Base-by-base conservation (phyloP, 177 flowering plant species). In the Vitis hybrid region DNA sequence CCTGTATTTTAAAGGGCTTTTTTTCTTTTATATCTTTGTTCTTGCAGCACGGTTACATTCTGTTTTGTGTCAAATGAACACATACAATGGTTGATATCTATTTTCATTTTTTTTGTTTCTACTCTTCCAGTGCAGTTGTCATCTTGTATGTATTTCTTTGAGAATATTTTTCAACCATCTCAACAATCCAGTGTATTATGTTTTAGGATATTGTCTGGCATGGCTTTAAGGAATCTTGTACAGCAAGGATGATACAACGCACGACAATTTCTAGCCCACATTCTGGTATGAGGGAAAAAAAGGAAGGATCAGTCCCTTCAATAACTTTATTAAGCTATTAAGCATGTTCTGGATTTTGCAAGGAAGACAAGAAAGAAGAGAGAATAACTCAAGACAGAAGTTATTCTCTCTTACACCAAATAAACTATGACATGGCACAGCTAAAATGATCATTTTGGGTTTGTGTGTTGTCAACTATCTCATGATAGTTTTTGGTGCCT, bases 151-250 rank as follows among this genome's bases (percentile, higher is more conserved):
- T 10, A 30, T 4, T 58, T 13, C 12, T 40, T 40, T 40, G 46
- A 40, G 46, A 40, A 40, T 40, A 40, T 48, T 59, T 48, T 13
- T 69, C 35, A 48, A 16, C 21, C 5, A 40, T 40, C 60, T 14
- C n/a, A 35, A 30, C 4, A 13, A 51, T 16, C 8, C 19, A 1
- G 24, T 52, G 15, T 58, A 13, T 54, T 60, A 32, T 61, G 6
- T 80, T 72, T 65, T 89, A 94, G 98, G 95, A 89, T 75, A 82
- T 92, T 48, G 64, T 94, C 49, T 84, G 83, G 85, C 80, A 75
- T 77, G 91, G 77, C 19, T 88, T 89, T 72, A 64, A 77, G 52
- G 86, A 81, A 70, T 60, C 19, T 16, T 92, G 97, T 72, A 73
- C 82, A 3, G 92, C 91, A 16, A 89, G 82, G 80, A 82, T 92